Conservation (phyloP, 2,329 filamentous ascomycete genomes). For the Hypoxylon sp. region DNA sequence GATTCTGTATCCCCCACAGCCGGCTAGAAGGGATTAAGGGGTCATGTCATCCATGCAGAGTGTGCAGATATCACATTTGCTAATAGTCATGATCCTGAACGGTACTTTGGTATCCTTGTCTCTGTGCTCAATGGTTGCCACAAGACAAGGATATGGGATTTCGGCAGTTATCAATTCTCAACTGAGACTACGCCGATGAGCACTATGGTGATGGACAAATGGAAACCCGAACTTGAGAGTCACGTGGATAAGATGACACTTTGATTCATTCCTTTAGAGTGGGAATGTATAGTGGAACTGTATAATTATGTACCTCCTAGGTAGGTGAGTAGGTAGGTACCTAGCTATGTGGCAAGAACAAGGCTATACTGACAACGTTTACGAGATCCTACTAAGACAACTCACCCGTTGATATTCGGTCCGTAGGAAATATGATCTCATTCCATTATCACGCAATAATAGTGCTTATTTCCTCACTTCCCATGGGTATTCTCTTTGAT, state of each 20-base stretch:
- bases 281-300: neutral
- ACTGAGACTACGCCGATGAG: neutral
- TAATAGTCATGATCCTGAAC: neutral
- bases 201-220: neutral
- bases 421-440: neutral
- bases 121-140: neutral
- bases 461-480: neutral
- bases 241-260: neutral
- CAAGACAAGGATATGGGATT: neutral
- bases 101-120: neutral
- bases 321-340: too few relatives aligned
- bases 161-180: constrained; percentile 3
- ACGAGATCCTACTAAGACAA: neutral
- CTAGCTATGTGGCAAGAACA: neutral
- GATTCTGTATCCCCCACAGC: neutral
- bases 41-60: constrained; percentile 4
- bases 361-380: neutral
- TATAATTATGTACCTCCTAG: neutral
- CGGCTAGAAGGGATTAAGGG: neutral
- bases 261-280: neutral
- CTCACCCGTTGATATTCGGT: neutral
- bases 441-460: constrained; percentile 11
- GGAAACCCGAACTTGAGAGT: neutral
- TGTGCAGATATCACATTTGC: constrained; percentile 2
- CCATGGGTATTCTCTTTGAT: neutral